Base-by-base conservation (phyloP, 1,139 yeast species). In the Hanseniaspora sp. region DNA sequence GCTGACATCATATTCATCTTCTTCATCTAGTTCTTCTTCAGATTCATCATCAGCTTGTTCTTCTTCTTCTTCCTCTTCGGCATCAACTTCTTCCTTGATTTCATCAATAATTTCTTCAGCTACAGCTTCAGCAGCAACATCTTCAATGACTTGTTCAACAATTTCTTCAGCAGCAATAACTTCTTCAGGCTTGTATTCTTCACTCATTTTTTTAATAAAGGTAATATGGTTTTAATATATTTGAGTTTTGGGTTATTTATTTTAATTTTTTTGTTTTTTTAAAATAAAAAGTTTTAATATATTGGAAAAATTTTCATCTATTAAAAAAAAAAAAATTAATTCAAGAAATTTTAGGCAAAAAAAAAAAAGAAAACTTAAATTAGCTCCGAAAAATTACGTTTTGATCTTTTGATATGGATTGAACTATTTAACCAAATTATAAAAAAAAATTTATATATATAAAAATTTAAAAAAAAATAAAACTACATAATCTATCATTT, bases 1-100 rank as follows among this genome's bases (percentile, higher is more conserved):
- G 63, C 82, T 85, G 62, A 81, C 73, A 66, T 83, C 92, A 61
- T 83, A 87, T 60, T 85, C 95, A 55, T 77, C 83, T 56, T 78
- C 79, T 57, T 80, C 83, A 52, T 78, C 79, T 48, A 75, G 80
- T 39, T 74, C 79, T 37, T 79, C 88, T 35, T 69, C 69, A 47
- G 81, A 85, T 37, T 62, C 65, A 6, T 59, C 62, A 11, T 62
- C 65, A 15, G 63, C 61, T 15, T 61, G 62, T 56, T 64, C 64
- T 29, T 59, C 61, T 34, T 57, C 58, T 35, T 44, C 38, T 43
- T 56, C 57, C 46, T 62, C 59, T 28, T 56, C 57, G 31, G 51
- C n/a, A n/a, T n/a, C n/a, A n/a, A n/a, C 59, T 37, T 55, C 59
- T 38, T 59, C 48, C 17, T 45, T 49, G 17, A 37, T 47, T 15